Base-by-base conservation (phyloP, 192 early-diverging fungal genomes). In the Podila horticola region DNA sequence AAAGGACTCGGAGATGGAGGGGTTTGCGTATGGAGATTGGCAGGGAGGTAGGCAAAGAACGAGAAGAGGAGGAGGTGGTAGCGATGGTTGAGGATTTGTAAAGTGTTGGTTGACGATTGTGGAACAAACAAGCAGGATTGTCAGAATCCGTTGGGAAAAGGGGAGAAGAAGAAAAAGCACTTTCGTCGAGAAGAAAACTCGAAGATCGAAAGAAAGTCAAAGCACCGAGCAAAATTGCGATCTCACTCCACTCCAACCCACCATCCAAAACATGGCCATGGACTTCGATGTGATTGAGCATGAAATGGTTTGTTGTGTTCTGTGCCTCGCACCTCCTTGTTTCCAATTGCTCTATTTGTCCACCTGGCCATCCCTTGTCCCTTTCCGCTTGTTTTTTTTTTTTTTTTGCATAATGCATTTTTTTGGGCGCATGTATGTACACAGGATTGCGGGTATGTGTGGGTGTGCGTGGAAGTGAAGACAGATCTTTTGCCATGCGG, bases 291-390 rank as follows among this genome's bases (percentile, higher is more conserved):
- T 7, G 20, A 26, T 8, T 55, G 17, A 24, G 52, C 20, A 55
- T 22, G 9, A 55, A 55, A 22, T 24, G 52, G 19, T 5, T 55
- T 22, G 52, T 55, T 55, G 19, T 22, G 52, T 55, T 1, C 20
- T 24, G 12, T 12, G 5, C 52, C 52, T 41, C 12, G 34, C 10
- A 45, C 41, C 41, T 45, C 52, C 52, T 55, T 55, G 52, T 55
- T 55, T 55, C 52, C 52, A 55, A 55, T 45, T 45, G 41, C 41
- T 45, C 41, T 45, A 55, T 55, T 10, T 55, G 52, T 55, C 52
- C 24, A 26, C 52, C 20, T 55, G 52, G 52, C 24, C 41, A 45
- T 17, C 41, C 15, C 13, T 45, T 45, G 41, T 17, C 2, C 13
- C 15, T 15, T 45, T 45, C 41, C 11, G 12, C 52, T n/a, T n/a